Evolutionary conservation across 768 basidiomycete genomes (phyloP).

Genomic region (Pisolithus marmoratus): DNA sequence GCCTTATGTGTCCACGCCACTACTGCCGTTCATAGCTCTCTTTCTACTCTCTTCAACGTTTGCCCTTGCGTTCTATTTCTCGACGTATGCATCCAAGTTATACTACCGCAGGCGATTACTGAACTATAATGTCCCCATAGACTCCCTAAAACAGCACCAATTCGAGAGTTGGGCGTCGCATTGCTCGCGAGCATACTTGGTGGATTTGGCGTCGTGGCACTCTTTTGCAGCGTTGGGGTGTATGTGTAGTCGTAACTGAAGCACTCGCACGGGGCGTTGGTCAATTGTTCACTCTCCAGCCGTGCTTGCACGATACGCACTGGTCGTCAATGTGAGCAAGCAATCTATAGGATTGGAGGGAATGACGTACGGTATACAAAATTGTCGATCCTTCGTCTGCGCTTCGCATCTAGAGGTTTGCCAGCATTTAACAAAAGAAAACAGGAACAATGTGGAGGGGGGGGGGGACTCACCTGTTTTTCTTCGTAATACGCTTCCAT

Average conservation of each 20-base stretch:
- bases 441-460: neutral
- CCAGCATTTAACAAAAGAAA: neutral
- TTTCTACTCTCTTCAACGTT: conserved; percentile 72
- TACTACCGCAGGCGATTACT: neutral
- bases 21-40: conserved; percentile 74
- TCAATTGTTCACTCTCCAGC: conserved; percentile 79
- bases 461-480: conserved; percentile 55
- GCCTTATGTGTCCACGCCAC: conserved; percentile 58
- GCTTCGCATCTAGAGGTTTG: conserved; percentile 73
- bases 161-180: conserved; percentile 67
- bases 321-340: conserved; percentile 24
- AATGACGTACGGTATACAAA: conserved; percentile 76
- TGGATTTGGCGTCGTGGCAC: conserved; percentile 84
- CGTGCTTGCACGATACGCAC: conserved; percentile 73
- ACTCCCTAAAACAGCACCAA: conserved; percentile 64
- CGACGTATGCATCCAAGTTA: conserved; percentile 51
- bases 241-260: conserved; percentile 49
- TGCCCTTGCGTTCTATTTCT: conserved; percentile 84
- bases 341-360: neutral
- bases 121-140: conserved; percentile 35
- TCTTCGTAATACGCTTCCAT: conserved; percentile 84
- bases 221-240: conserved; percentile 83
- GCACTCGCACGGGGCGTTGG: no score
- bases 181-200: conserved; percentile 70
- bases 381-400: conserved; percentile 95